Evolutionary conservation across 352 stramenopile genomes (phyloP).

Genomic region (Phytophthora niederhauseri): DNA sequence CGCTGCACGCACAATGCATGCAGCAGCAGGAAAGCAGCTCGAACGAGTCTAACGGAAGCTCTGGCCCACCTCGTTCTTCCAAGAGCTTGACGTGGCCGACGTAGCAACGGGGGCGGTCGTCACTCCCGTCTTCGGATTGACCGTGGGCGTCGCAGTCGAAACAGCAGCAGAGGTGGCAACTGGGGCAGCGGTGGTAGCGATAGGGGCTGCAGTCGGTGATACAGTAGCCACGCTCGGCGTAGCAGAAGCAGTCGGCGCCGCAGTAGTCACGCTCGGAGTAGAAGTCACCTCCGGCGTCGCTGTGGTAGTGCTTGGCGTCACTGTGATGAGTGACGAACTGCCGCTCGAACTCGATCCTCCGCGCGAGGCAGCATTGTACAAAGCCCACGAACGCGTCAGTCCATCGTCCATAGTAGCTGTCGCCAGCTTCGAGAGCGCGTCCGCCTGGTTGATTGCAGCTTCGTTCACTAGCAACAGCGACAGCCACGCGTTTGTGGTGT

Average conservation of each 20-base stretch:
- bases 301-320: conserved; percentile 19
- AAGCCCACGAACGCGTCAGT: conserved; percentile 66
- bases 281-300: conserved; percentile 3
- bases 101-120: background rate
- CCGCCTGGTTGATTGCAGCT: conserved; percentile 60
- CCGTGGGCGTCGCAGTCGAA: conserved; percentile 2
- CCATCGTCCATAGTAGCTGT: conserved; percentile 70
- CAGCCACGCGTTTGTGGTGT: conserved; percentile 64
- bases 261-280: conserved; percentile 4
- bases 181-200: conserved; percentile 1
- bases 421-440: conserved; percentile 49
- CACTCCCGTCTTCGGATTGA: conserved; percentile 13
- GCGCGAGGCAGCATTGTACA: conserved; percentile 67
- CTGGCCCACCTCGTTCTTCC: conserved; percentile 21
- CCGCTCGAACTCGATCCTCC: conserved; percentile 26
- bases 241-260: conserved; percentile 9
- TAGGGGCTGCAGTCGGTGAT: background rate
- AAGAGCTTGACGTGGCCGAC: conserved; percentile 10
- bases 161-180: background rate
- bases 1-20: conserved; percentile 7
- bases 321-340: conserved; percentile 14
- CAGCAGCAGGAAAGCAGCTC: background rate
- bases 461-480: conserved; percentile 81
- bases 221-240: conserved; percentile 2
- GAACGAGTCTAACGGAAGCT: conserved; percentile 19